Evolutionary conservation across 805 yeast genomes (phyloP).

Genomic region (Pichia paraexigua): DNA sequence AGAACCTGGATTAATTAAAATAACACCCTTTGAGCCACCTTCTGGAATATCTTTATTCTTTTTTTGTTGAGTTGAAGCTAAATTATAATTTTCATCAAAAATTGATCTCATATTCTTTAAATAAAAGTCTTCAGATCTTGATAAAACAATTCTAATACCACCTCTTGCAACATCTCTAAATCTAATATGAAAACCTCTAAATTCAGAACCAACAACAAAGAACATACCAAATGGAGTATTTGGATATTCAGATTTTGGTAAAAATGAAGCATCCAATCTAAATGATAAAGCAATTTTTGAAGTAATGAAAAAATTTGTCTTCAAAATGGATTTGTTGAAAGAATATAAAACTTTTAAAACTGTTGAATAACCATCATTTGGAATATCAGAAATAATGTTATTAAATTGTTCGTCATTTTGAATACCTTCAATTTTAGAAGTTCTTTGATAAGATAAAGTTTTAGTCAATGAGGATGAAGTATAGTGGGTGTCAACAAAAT

Average conservation of each 20-base stretch:
- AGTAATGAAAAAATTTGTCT: slow-evolving; percentile 89
- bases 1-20: slow-evolving; percentile 61
- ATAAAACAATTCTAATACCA: slow-evolving; percentile 91
- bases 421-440: slow-evolving; percentile 69
- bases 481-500: slow-evolving; percentile 88
- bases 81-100: slow-evolving; percentile 93
- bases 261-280: slow-evolving; percentile 78
- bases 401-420: slow-evolving; percentile 70
- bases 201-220: slow-evolving; percentile 91
- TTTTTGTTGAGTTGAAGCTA: slow-evolving; percentile 93
- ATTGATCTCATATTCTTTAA: slow-evolving; percentile 76
- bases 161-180: slow-evolving; percentile 97
- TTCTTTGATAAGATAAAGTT: slow-evolving; percentile 82
- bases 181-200: slow-evolving; percentile 95
- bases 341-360: slow-evolving; percentile 68
- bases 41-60: slow-evolving; percentile 98
- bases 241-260: slow-evolving; percentile 83
- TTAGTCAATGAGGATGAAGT: slow-evolving; percentile 60
- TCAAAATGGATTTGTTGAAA: slow-evolving; percentile 80
- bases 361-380: slow-evolving; percentile 69
- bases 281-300: slow-evolving; percentile 93
- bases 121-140: slow-evolving; percentile 79
- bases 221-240: slow-evolving; percentile 92
- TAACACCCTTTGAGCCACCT: slow-evolving; percentile 98
- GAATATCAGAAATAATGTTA: slow-evolving; percentile 57